Base-by-base conservation (phyloP, 345 rosid species). In the Hevea brasiliensis region DNA sequence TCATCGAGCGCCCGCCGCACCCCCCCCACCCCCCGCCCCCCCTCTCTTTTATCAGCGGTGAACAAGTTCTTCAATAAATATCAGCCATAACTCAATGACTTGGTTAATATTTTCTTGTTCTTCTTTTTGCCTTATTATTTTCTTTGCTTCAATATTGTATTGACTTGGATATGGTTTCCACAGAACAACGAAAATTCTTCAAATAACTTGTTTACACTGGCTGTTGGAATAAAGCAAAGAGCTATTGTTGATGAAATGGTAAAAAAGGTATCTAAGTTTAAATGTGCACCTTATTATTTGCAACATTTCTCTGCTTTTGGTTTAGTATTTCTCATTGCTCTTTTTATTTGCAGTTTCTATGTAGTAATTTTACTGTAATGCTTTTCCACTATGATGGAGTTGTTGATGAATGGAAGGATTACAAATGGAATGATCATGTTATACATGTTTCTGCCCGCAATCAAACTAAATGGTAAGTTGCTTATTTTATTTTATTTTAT, bases 341-440 rank as follows among this genome's bases (percentile, higher is more conserved):
- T 24, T 63, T 62, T 23, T 15, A 45, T 62, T 55, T 85, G 79
- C 91, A 94, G 98, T 94, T 94, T 79, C 78, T 81, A 55, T 68
- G 83, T 45, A 82, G 84, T 73, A 83, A 86, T 58, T 92, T 92
- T 26, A 84, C 68, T 1, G 83, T 92, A 45, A 90, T 94, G 92
- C 91, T 94, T 76, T 94, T 94, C 84, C 98, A 94, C 76, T 94
- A 94, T 26, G 98, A 94, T 72, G 97, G 95, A 63, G 40, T 74
- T 21, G 88, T 88, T n/a, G 93, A 94, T 41, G 90, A 83, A 2
- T 94, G 98, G 98, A 90, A 81, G 70, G 76, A 78, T 8, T 87
- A 81, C 60, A 79, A 80, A 53, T 94, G 98, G 98, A 81, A 71
- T 67, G 54, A 80, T 65, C 76, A 47, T 9, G 90, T 89, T 26